Percentiles rank a stretch among this genome's conserved stretches.
Conservation (phyloP, 1,139 yeast species). For the Pichia sp. region DNA sequence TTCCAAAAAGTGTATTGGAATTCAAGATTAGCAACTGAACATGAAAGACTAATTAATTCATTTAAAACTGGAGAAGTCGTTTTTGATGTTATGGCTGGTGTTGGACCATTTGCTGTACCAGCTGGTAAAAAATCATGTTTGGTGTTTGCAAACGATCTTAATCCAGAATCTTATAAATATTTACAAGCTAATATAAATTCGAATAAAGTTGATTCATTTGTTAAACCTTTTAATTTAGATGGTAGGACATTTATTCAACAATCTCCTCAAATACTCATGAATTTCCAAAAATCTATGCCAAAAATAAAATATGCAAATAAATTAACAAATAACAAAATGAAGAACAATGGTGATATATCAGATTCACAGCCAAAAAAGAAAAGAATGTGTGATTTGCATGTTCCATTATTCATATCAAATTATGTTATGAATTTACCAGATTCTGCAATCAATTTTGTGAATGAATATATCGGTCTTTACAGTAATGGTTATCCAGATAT, state of each 20-base stretch:
- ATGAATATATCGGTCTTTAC: slow-evolving; percentile 70
- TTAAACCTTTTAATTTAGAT: slow-evolving; percentile 63
- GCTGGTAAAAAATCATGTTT: slow-evolving; percentile 80
- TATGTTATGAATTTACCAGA: slow-evolving; percentile 97
- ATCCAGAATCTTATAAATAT: slow-evolving; percentile 76
- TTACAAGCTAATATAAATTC: slow-evolving; percentile 55
- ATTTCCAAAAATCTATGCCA: slow-evolving; percentile 1
- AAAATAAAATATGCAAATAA: slow-evolving; percentile 21
- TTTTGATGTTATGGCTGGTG: slow-evolving; percentile 97
- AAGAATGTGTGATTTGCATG: slow-evolving; percentile 27
- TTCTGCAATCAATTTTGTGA: slow-evolving; percentile 79
- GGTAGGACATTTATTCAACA: slow-evolving; percentile 73
- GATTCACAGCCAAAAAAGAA: slow-evolving; percentile 19
- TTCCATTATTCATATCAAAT: slow-evolving; percentile 63
- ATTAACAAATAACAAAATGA: slow-evolving; percentile 21
- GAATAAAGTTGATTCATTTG: slow-evolving; percentile 61
- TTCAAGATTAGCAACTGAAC: slow-evolving; percentile 90
- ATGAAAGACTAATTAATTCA: slow-evolving; percentile 62
- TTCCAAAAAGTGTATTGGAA: slow-evolving; percentile 97
- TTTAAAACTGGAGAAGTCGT: slow-evolving; percentile 66
- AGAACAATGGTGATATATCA: not conserved
- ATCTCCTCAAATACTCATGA: slow-evolving; percentile 40
- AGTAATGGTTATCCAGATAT: slow-evolving; percentile 34
- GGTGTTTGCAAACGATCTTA: slow-evolving; percentile 88
- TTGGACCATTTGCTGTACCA: slow-evolving; percentile 96